Conservation (phyloP, 164 flowering plant species). For the Nymphaea thermarum region DNA sequence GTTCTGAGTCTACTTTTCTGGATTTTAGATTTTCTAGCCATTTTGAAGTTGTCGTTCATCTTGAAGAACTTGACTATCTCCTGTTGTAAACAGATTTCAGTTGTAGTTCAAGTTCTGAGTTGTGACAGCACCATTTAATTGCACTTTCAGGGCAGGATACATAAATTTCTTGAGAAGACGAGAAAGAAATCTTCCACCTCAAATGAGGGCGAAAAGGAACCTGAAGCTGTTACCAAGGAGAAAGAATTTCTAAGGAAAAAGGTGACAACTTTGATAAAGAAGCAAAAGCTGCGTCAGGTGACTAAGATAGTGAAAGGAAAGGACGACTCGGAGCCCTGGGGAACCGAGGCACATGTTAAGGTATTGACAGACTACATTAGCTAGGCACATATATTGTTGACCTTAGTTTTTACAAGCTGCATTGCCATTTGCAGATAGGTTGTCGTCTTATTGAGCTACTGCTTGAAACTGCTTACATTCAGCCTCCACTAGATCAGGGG, state of each 20-base stretch:
- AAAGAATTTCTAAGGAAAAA: slow-evolving; percentile 42
- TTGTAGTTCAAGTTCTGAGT: not conserved
- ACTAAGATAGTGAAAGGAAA: slow-evolving; percentile 44
- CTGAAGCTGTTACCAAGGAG: slow-evolving; percentile 21
- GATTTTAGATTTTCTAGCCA: too few species aligned
- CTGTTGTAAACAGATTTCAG: too few species aligned
- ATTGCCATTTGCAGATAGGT: slow-evolving; percentile 49
- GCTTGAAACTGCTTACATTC: slow-evolving; percentile 73
- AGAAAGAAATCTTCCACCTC: slow-evolving; percentile 26
- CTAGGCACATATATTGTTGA: not conserved
- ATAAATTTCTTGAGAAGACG: slow-evolving; percentile 59
- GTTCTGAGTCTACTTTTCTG: too few species aligned
- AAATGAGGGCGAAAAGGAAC: slow-evolving; percentile 15
- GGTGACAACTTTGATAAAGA: slow-evolving; percentile 56
- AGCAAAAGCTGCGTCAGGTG: slow-evolving; percentile 48
- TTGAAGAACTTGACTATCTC: too few species aligned
- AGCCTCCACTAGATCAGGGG: slow-evolving; percentile 61
- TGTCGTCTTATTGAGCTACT: slow-evolving; percentile 78
- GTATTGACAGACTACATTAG: slow-evolving; percentile 16
- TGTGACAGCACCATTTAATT: not conserved
- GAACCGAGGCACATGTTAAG: slow-evolving; percentile 56
- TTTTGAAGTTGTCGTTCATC: too few species aligned
- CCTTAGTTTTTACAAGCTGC: not conserved
- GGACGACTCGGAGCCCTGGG: slow-evolving; percentile 61
- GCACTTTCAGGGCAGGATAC: slow-evolving; percentile 53